phyloP scores from a whole-genome alignment of 1,139 yeast genomes.

The Yamadazyma diddensiae region DNA sequence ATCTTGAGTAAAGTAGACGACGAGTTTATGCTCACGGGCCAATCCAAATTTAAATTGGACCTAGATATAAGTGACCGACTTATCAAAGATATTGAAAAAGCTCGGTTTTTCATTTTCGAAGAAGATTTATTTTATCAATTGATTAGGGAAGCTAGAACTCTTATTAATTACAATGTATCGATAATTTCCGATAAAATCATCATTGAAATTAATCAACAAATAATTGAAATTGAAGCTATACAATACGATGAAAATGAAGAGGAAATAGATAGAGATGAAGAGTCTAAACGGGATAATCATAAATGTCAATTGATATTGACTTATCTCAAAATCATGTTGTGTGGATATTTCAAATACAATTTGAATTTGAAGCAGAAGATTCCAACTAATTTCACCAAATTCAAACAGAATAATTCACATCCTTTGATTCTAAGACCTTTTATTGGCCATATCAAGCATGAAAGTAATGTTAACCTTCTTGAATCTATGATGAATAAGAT shows the following conservation, averaged over 20 bases:
- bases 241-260: constrained; percentile 45
- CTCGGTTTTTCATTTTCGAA: constrained; percentile 76
- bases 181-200: constrained; percentile 66
- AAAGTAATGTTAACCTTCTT: constrained; percentile 40
- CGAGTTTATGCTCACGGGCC: constrained; percentile 50
- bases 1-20: constrained; percentile 52
- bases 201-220: constrained; percentile 63
- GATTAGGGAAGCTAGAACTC: constrained; percentile 67
- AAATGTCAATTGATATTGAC: constrained; percentile 53
- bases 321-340: constrained; percentile 57
- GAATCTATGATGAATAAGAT: constrained; percentile 29
- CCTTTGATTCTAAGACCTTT: constrained; percentile 62
- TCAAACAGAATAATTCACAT: constrained; percentile 47
- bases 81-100: constrained; percentile 53
- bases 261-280: constrained; percentile 34
- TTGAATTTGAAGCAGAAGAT: constrained; percentile 44
- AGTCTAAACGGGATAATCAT: constrained; percentile 31
- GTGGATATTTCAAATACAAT: constrained; percentile 55
- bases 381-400: constrained; percentile 50
- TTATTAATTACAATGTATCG: constrained; percentile 71
- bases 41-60: constrained; percentile 30
- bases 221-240: constrained; percentile 67
- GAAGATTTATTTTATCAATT: constrained; percentile 76
- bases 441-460: constrained; percentile 67
- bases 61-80: constrained; percentile 22